Evolutionary conservation across 129 eudicot genomes (phyloP), one percentile per base, ranked within the genome.

Genomic region (Sambucus nigra): DNA sequence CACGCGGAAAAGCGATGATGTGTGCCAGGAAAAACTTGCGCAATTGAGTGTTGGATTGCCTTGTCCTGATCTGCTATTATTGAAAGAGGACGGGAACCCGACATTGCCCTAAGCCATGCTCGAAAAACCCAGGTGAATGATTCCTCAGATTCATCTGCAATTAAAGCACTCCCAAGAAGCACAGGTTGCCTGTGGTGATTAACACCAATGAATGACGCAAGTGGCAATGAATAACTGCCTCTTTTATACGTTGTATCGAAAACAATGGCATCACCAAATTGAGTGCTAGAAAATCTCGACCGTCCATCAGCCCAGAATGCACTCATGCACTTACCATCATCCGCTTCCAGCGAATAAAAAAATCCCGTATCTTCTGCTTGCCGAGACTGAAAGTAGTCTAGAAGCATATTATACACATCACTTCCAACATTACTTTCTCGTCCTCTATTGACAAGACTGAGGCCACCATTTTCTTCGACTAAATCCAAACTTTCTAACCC

Each of bases 301-400:
- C 88, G 79, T 5, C 82, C 81, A 55, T 86, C 95, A 4, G 87
- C 95, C 95, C 95, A 86, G 60, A 86, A 86, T 22, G 82, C 22
- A 42, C 75, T 81, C 93, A 82, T 73, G 68, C 68, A 76, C 59
- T 73, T 73, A 28, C 82, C 80, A 14, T 76, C 72, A 38, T 80
- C 75, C 48, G 75, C 76, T 65, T 86, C 87, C 51, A 86, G 33
- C 8, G 88, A 80, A 46, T 86, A 68, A 47, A 81, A 86, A 52
- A 86, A 86, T 15, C 93, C 95, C 7, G 82, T 82, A 63, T 86
- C 95, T 44, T 78, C 93, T 6, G 84, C 82, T 63, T 86, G 95
- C 53, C 74, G 78, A 45, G 82, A 67, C 66, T 86, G 87, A 47
- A 86, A 82, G 49, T 86, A 86, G 1, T 81, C 80, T 31, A 81